Conservation (phyloP, 768 basidiomycete genomes). For the Kwoniella bestiolae region DNA sequence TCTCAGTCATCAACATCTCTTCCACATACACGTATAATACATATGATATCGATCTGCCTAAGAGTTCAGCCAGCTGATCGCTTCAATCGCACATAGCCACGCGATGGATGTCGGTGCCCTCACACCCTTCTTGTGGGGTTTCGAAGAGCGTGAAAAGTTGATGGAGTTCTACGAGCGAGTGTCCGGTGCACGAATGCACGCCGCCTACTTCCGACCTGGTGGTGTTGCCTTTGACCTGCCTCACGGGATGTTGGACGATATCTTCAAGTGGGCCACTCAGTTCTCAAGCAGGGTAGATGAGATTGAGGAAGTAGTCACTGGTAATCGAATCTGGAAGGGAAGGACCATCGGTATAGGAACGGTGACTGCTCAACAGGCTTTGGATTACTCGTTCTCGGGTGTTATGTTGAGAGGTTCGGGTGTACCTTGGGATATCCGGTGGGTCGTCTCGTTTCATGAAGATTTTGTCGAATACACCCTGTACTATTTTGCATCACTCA, state of each 20-base stretch:
- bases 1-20: background rate
- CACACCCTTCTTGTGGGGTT: slow-evolving; percentile 99
- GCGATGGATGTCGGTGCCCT: slow-evolving; percentile 82
- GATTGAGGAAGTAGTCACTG: slow-evolving; percentile 96
- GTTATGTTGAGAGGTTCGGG: slow-evolving; percentile 97
- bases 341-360: slow-evolving; percentile 86
- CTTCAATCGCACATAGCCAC: slow-evolving; percentile 31
- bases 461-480: background rate
- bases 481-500: too few species aligned
- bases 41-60: too few species aligned
- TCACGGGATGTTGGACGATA: slow-evolving; percentile 97
- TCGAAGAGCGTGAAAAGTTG: slow-evolving; percentile 99
- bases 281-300: slow-evolving; percentile 89
- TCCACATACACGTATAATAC: too few species aligned
- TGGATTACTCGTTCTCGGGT: slow-evolving; percentile 91
- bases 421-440: slow-evolving; percentile 87
- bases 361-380: slow-evolving; percentile 88
- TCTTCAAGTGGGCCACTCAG: slow-evolving; percentile 97
- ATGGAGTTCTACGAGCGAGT: slow-evolving; percentile 99
- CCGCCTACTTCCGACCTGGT: slow-evolving; percentile 96
- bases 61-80: too few species aligned
- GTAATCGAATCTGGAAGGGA: slow-evolving; percentile 97
- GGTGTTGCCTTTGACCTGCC: slow-evolving; percentile 98
- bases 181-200: slow-evolving; percentile 93
- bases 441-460: too few species aligned